These are phyloP conservation scores for Kwoniella shandongensis DNA, from an alignment of 768 basidiomycete genomes.

Conservation along the genomic window DNA sequence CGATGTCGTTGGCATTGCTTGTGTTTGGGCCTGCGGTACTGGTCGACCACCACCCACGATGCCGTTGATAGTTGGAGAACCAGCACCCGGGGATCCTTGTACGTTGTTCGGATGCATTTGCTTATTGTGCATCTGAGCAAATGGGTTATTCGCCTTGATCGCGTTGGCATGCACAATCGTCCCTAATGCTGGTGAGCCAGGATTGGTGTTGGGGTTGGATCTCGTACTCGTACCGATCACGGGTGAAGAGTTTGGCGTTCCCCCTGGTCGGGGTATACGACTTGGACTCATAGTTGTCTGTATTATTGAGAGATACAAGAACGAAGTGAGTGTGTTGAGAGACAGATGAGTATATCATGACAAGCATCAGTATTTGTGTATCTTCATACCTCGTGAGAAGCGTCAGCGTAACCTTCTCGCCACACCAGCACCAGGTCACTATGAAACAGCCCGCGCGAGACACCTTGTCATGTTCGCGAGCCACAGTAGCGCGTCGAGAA, in stretches of 20 bases:
- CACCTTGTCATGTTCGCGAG: conserved; percentile 16
- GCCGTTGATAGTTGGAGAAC: too few relatives aligned
- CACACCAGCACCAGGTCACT: conserved; percentile 12
- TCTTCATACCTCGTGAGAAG: too few relatives aligned
- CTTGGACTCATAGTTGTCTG: conserved; percentile 31
- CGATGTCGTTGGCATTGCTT: conserved; percentile 18
- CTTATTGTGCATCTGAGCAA: conserved; percentile 15
- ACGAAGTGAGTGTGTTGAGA: too few relatives aligned
- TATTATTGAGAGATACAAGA: too few relatives aligned
- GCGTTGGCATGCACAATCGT: conserved; percentile 15
- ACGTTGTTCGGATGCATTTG: background rate
- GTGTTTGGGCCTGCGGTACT: background rate
- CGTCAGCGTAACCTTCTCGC: background rate
- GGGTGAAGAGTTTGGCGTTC: conserved; percentile 9
- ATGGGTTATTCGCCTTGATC: conserved; percentile 23
- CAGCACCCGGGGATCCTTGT: background rate
- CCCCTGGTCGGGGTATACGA: conserved; percentile 36
- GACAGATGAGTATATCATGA: too few relatives aligned
- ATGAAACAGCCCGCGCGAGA: conserved; percentile 8
- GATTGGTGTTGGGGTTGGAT: conserved; percentile 7
- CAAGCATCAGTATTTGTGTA: too few relatives aligned
- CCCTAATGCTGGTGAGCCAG: conserved; percentile 7
- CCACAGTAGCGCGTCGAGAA: conserved; percentile 11
- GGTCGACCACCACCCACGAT: too few relatives aligned
- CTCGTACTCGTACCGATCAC: background rate